These are phyloP conservation scores for Colletotrichum brevisporum DNA, from an alignment of 2,329 filamentous ascomycete species.

Conservation along the genomic window DNA sequence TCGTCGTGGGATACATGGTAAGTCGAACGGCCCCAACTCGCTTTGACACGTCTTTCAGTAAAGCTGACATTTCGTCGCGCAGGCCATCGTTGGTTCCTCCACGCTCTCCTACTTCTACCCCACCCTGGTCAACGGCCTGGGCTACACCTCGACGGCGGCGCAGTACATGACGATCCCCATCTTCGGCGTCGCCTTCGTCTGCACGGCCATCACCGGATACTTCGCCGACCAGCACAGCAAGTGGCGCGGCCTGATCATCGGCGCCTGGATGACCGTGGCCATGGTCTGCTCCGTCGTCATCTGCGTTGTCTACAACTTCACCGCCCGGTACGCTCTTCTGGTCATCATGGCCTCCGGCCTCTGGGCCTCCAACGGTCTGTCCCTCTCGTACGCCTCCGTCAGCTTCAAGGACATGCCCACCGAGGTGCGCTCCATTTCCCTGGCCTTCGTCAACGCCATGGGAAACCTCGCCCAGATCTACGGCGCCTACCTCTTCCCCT, in stretches of 20 bases:
- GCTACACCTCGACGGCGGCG: slow-evolving; percentile 48
- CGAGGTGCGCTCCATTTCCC: slow-evolving; percentile 61
- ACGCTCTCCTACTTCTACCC: slow-evolving; percentile 53
- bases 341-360: slow-evolving; percentile 69
- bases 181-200: slow-evolving; percentile 66
- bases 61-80: neutral
- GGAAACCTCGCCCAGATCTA: slow-evolving; percentile 71
- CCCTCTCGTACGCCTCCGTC: slow-evolving; percentile 65
- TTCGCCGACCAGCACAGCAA: slow-evolving; percentile 61
- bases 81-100: slow-evolving; percentile 50
- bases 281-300: slow-evolving; percentile 56
- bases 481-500: slow-evolving; percentile 67
- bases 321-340: slow-evolving; percentile 65
- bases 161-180: slow-evolving; percentile 63
- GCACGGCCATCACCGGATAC: slow-evolving; percentile 61
- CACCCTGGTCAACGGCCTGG: slow-evolving; percentile 50
- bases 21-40: neutral
- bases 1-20: slow-evolving; percentile 58
- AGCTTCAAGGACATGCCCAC: slow-evolving; percentile 64
- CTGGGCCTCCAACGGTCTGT: slow-evolving; percentile 67
- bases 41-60: neutral
- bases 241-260: slow-evolving; percentile 63
- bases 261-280: slow-evolving; percentile 60
- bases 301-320: slow-evolving; percentile 66
- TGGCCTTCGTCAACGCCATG: slow-evolving; percentile 67